Conservation (phyloP, 2,329 filamentous ascomycete genomes). For the Verticillium klebahnii region DNA sequence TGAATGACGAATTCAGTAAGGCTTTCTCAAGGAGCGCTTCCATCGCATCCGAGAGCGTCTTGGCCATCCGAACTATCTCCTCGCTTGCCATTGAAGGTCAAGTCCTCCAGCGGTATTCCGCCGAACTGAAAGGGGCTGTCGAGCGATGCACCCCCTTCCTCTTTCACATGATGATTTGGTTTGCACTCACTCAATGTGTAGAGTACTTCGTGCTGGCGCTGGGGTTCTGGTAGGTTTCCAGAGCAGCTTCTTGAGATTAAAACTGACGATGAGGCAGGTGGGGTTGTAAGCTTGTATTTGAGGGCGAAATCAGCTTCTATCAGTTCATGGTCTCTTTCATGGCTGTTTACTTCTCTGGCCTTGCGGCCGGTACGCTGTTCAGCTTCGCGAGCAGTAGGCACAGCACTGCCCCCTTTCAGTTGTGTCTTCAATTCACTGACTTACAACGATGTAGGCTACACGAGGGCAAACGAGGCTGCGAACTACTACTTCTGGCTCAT, state of each 20-base stretch:
- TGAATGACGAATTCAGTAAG: constrained; percentile 29
- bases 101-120: constrained; percentile 25
- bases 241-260: no score
- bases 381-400: constrained; percentile 5
- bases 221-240: constrained; percentile 27
- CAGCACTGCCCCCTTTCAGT: not conserved
- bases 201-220: constrained; percentile 26
- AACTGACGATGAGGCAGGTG: not conserved
- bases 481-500: constrained; percentile 32
- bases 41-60: constrained; percentile 39
- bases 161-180: constrained; percentile 18
- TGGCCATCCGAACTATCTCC: constrained; percentile 38
- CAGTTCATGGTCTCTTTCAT: constrained; percentile 23
- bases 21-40: constrained; percentile 34
- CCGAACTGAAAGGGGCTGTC: constrained; percentile 23
- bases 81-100: constrained; percentile 30
- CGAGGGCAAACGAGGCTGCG: constrained; percentile 29
- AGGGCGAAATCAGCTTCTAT: constrained; percentile 1
- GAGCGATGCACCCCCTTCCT: constrained; percentile 4
- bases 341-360: constrained; percentile 21
- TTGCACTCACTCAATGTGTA: constrained; percentile 20
- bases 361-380: constrained; percentile 1
- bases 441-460: constrained; percentile 23
- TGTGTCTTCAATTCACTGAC: not conserved
- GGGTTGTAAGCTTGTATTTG: not conserved